Evolutionary conservation across 345 rosid species (phyloP).

Genomic region (Rhodamnia rubescens): DNA sequence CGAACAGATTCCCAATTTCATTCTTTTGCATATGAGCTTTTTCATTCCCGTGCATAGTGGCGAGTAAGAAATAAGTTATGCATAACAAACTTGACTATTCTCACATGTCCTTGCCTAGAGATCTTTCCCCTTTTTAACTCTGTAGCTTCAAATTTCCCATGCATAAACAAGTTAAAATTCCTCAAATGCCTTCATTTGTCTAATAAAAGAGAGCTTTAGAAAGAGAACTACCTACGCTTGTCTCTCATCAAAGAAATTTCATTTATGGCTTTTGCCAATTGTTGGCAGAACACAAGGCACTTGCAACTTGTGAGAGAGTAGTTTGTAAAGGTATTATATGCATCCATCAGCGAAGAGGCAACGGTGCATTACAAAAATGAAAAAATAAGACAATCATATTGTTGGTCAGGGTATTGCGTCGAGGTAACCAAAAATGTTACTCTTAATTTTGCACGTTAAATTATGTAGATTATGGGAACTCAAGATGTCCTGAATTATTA

Average conservation of each 20-base stretch:
- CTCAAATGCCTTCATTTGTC: not conserved
- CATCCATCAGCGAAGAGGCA: not conserved
- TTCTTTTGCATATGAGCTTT: not conserved
- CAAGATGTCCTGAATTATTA: not conserved
- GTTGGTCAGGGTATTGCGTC: not conserved
- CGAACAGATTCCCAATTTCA: not conserved
- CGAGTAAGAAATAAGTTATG: not conserved
- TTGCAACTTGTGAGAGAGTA: not conserved
- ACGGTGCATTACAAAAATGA: not conserved
- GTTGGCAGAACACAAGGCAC: not conserved
- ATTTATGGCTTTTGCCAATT: not conserved
- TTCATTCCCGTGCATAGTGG: not conserved
- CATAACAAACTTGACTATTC: not conserved
- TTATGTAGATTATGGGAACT: not conserved
- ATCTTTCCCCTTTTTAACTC: not conserved
- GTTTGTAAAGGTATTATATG: not conserved
- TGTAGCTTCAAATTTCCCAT: not conserved
- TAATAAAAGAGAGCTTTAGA: not conserved
- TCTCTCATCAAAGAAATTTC: not conserved
- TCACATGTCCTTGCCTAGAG: not conserved
- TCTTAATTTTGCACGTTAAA: not conserved
- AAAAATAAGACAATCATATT: not conserved
- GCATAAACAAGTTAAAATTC: not conserved
- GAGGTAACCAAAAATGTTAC: not conserved
- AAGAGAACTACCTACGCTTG: not conserved